phyloP scores from a whole-genome alignment of 805 yeast species.

The Suhomyces sp. region DNA sequence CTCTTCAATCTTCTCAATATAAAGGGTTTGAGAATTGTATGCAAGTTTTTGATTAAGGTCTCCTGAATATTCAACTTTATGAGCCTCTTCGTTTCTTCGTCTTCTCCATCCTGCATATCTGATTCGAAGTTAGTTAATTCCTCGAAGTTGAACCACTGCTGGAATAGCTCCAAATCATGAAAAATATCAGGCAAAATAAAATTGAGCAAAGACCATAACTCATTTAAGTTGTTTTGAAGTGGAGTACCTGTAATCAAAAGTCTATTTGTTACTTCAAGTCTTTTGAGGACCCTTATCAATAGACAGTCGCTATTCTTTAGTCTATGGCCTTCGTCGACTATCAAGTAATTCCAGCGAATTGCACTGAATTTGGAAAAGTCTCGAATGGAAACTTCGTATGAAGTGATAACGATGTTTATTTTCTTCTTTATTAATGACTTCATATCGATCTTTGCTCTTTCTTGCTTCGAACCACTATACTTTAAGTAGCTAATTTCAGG shows the following conservation, averaged over 20 bases:
- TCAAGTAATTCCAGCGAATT: constrained; percentile 72
- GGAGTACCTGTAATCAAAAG: constrained; percentile 94
- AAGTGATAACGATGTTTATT: constrained; percentile 63
- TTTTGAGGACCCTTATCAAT: constrained; percentile 68
- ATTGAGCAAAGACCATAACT: constrained; percentile 88
- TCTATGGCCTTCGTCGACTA: constrained; percentile 96
- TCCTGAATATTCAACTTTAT: constrained; percentile 53
- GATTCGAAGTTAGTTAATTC: constrained; percentile 42
- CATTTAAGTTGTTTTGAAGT: constrained; percentile 83
- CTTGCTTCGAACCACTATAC: constrained; percentile 62
- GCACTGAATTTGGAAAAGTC: constrained; percentile 58
- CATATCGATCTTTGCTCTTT: constrained; percentile 46
- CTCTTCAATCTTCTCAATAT: constrained; percentile 76
- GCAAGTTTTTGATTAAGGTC: constrained; percentile 70
- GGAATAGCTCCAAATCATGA: constrained; percentile 83
- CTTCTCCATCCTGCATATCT: constrained; percentile 21
- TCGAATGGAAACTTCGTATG: constrained; percentile 74
- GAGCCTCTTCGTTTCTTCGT: constrained; percentile 44
- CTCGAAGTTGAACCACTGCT: constrained; percentile 90
- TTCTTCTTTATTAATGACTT: constrained; percentile 11
- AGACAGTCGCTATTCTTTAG: constrained; percentile 80
- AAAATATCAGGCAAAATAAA: constrained; percentile 91
- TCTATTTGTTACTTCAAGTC: constrained; percentile 65
- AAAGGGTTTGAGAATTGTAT: constrained; percentile 86
- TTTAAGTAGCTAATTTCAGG: constrained; percentile 62